These are phyloP conservation scores for Fennellomyces sp. DNA, from an alignment of 371 early-diverging fungal species.

Conservation along the genomic window DNA sequence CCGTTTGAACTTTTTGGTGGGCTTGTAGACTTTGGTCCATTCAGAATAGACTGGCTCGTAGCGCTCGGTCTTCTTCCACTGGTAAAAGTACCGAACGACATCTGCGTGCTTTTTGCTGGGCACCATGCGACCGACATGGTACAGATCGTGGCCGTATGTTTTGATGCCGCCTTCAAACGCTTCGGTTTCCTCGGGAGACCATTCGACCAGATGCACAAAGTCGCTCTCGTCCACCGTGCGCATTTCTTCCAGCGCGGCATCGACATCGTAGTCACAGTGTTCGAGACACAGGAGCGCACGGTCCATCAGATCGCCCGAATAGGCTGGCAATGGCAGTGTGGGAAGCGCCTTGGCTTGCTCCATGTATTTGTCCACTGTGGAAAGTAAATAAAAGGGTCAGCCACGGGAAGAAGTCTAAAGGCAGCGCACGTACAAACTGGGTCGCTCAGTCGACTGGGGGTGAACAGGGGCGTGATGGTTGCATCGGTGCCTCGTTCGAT, in stretches of 20 bases:
- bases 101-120: constrained; percentile 65
- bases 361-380: constrained; percentile 54
- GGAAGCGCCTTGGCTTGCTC: constrained; percentile 37
- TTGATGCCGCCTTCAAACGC: constrained; percentile 74
- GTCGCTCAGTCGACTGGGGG: constrained; percentile 37
- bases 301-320: constrained; percentile 66
- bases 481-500: constrained; percentile 48
- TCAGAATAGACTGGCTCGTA: constrained; percentile 72
- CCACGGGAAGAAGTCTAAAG: background rate
- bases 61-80: constrained; percentile 75
- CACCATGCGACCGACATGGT: constrained; percentile 57
- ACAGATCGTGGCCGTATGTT: constrained; percentile 74
- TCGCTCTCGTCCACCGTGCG: constrained; percentile 50
- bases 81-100: constrained; percentile 71
- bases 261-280: constrained; percentile 55
- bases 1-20: constrained; percentile 57
- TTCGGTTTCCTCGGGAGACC: constrained; percentile 62
- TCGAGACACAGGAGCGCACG: constrained; percentile 64
- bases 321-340: constrained; percentile 37
- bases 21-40: constrained; percentile 71
- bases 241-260: constrained; percentile 59
- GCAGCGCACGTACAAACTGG: constrained; percentile 28
- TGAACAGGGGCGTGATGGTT: constrained; percentile 47
- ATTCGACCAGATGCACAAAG: constrained; percentile 53
- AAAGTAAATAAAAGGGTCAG: constrained; percentile 7